These are phyloP conservation scores for Suillus brevipes DNA, from an alignment of 768 basidiomycete genomes.

Conservation along the genomic window DNA sequence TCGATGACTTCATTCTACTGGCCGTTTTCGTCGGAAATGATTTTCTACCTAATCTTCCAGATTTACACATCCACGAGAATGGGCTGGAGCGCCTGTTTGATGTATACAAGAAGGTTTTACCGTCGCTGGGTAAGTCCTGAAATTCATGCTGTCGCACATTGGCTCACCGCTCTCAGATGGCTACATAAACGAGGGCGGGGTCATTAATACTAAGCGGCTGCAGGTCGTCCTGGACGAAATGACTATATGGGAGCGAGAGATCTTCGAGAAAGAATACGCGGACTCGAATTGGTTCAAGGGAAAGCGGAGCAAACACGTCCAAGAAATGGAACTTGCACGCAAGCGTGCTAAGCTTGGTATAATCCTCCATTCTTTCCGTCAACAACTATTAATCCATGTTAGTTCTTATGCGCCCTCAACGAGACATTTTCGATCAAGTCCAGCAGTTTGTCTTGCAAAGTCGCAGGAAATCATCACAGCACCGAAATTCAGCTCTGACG, in stretches of 20 bases:
- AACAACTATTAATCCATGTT: not conserved
- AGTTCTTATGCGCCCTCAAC: constrained; percentile 74
- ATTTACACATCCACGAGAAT: constrained; percentile 97
- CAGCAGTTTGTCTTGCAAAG: constrained; percentile 66
- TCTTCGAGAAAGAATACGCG: constrained; percentile 89
- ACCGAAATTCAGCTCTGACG: constrained; percentile 46
- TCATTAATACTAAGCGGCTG: constrained; percentile 75
- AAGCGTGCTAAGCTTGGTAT: constrained; percentile 65
- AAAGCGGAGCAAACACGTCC: constrained; percentile 76
- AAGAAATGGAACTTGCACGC: constrained; percentile 61
- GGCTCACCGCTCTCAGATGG: constrained; percentile 55
- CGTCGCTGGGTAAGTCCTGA: constrained; percentile 56
- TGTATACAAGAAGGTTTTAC: constrained; percentile 91
- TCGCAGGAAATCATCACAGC: constrained; percentile 33
- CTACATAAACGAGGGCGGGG: constrained; percentile 89
- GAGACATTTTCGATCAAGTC: constrained; percentile 76
- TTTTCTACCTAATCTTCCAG: constrained; percentile 94
- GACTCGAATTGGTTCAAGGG: constrained; percentile 94
- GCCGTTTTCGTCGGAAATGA: constrained; percentile 98
- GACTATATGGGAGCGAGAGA: constrained; percentile 81
- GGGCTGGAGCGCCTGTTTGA: constrained; percentile 91
- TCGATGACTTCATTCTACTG: constrained; percentile 96
- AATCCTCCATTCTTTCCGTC: constrained; percentile 21
- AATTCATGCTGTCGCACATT: not conserved
- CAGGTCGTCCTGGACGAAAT: constrained; percentile 90